Conservation (phyloP, 2,329 filamentous ascomycete genomes). For the Verticillium alfalfae region DNA sequence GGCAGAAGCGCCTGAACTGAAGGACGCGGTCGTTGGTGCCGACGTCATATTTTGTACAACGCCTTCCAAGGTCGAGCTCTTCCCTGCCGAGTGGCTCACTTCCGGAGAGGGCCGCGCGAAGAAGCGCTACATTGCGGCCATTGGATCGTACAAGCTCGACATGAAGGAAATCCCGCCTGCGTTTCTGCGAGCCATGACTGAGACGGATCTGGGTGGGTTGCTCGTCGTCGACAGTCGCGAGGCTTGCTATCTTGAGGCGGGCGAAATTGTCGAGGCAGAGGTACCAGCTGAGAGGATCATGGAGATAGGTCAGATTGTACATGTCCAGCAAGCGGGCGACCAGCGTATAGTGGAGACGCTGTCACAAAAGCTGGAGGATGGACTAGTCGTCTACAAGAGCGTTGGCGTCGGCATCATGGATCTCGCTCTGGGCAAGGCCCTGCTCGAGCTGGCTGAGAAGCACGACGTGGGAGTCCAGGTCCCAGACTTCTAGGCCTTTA, state of each 20-base stretch:
- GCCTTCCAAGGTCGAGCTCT: constrained; percentile 67
- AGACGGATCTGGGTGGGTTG: constrained; percentile 27
- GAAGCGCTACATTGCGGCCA: constrained; percentile 65
- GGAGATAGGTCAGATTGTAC: constrained; percentile 64
- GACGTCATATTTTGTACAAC: constrained; percentile 90
- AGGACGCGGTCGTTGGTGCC: constrained; percentile 63
- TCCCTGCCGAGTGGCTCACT: constrained; percentile 68
- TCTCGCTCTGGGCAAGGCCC: constrained; percentile 52
- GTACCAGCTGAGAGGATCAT: constrained; percentile 71
- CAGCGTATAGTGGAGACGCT: constrained; percentile 44
- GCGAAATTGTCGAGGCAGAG: constrained; percentile 77
- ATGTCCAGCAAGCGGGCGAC: constrained; percentile 22
- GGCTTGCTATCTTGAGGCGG: constrained; percentile 75
- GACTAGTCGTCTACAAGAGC: constrained; percentile 65
- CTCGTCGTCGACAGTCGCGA: constrained; percentile 73
- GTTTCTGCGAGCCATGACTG: constrained; percentile 58
- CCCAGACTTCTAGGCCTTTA: constrained; percentile 37
- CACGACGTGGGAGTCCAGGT: constrained; percentile 50
- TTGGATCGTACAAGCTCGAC: constrained; percentile 62
- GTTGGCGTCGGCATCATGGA: constrained; percentile 65
- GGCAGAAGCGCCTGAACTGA: constrained; percentile 30
- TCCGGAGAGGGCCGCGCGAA: constrained; percentile 64
- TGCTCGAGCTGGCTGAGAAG: constrained; percentile 49
- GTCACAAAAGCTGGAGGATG: constrained; percentile 50
- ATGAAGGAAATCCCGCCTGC: constrained; percentile 84